phyloP scores from a whole-genome alignment of 208 protist genomes.

The Leishmania tropica region DNA sequence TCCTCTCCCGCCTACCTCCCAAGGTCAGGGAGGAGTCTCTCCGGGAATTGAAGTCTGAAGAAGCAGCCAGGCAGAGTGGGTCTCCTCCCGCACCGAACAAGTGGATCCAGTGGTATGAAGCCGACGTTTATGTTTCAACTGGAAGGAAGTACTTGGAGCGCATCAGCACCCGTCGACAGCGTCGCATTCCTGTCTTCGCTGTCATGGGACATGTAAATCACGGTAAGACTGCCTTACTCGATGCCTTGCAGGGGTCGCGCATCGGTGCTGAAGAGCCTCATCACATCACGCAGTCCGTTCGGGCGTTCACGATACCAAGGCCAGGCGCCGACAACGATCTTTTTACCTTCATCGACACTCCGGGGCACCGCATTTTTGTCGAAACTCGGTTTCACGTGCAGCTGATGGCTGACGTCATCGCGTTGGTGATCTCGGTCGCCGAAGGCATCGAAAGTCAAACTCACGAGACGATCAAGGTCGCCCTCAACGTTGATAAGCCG shows the following conservation, averaged over 20 bases:
- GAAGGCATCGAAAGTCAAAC: constrained; percentile 88
- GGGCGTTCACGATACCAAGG: constrained; percentile 63
- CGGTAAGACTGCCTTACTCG: constrained; percentile 91
- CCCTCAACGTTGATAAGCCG: constrained; percentile 84
- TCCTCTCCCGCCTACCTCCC: constrained; percentile 71
- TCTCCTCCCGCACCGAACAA: constrained; percentile 20
- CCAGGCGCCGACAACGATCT: constrained; percentile 14
- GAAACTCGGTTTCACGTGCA: constrained; percentile 82
- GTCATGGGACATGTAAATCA: constrained; percentile 87
- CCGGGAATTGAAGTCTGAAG: constrained; percentile 59
- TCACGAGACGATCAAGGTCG: constrained; percentile 84
- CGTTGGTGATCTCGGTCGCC: constrained; percentile 82
- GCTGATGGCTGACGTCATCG: constrained; percentile 63
- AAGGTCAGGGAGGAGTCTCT: constrained; percentile 45
- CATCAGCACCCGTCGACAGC: constrained; percentile 30
- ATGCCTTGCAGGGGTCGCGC: constrained; percentile 63
- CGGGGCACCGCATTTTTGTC: constrained; percentile 85
- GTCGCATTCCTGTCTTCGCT: constrained; percentile 74
- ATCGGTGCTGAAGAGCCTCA: constrained; percentile 63
- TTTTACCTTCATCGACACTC: constrained; percentile 91
- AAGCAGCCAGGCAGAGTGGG: constrained; percentile 28
- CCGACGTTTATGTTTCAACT: constrained; percentile 82
- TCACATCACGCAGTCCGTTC: constrained; percentile 80
- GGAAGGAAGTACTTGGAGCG: constrained; percentile 63
- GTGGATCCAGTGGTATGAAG: constrained; percentile 81